A percentile compares a stretch with the other conserved stretches of the same genome.
Conservation (phyloP, 768 basidiomycete species). For the Naganishia onofrii region DNA sequence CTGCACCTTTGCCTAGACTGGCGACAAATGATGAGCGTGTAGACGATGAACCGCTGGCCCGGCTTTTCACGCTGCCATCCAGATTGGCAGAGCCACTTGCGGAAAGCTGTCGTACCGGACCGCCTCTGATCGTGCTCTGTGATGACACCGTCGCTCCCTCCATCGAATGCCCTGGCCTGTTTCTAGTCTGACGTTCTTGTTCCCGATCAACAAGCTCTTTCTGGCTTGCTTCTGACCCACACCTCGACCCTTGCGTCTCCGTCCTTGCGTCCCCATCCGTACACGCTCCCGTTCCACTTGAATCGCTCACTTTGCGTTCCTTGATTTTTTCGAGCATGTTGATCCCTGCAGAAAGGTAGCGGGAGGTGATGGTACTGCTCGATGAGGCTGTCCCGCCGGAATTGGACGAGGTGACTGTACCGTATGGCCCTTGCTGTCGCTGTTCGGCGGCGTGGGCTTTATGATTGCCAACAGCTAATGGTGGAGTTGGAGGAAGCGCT, state of each 20-base stretch:
- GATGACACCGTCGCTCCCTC: conserved; percentile 3
- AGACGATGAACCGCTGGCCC: not conserved
- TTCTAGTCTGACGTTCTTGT: not conserved
- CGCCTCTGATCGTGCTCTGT: conserved; percentile 9
- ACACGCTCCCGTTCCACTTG: conserved; percentile 31
- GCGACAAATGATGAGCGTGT: not conserved
- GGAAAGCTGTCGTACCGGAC: not conserved
- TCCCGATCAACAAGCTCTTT: not conserved
- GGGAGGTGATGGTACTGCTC: conserved; percentile 30
- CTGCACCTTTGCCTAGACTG: not conserved
- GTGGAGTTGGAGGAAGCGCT: not conserved
- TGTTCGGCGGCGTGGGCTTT: not conserved
- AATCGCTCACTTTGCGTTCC: conserved; percentile 33
- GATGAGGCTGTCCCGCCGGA: conserved; percentile 27
- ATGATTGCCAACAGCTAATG: not conserved
- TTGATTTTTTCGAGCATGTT: conserved; percentile 32
- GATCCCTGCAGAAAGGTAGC: conserved; percentile 28
- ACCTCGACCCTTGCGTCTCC: not conserved
- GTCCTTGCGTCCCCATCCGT: conserved; percentile 38
- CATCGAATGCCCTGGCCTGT: not conserved
- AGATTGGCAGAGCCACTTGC: not conserved
- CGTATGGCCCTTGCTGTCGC: not conserved
- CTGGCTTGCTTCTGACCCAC: not conserved
- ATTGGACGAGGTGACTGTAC: conserved; percentile 28
- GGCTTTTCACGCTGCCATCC: conserved; percentile 3